Evolutionary conservation across 2,329 filamentous ascomycete species (phyloP).

Genomic region (Stemphylium beticola): DNA sequence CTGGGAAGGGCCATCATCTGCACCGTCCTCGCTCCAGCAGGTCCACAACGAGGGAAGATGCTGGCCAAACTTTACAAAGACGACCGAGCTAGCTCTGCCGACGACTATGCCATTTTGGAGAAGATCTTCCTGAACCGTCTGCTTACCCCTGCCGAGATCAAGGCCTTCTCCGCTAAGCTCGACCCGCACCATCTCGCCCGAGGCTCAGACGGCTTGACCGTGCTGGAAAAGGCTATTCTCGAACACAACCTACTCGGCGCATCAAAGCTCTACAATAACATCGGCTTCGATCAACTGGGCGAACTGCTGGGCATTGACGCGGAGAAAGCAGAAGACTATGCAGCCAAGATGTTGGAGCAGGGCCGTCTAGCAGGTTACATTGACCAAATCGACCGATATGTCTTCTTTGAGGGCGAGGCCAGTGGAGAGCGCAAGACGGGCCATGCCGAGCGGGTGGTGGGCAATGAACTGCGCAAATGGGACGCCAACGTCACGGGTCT

Average conservation of each 20-base stretch:
- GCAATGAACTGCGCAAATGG: conserved; percentile 81
- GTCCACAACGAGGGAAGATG: conserved; percentile 79
- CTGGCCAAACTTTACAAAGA: conserved; percentile 92
- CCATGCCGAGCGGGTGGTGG: conserved; percentile 64
- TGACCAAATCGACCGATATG: conserved; percentile 88
- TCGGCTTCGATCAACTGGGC: conserved; percentile 71
- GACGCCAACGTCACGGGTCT: conserved; percentile 85
- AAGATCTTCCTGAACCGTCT: conserved; percentile 97
- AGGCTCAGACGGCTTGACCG: conserved; percentile 89
- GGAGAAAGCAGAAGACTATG: conserved; percentile 87
- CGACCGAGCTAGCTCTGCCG: conserved; percentile 75
- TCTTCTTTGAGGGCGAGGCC: conserved; percentile 84
- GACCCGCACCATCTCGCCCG: conserved; percentile 87
- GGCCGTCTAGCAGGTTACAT: conserved; percentile 86
- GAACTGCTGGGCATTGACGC: conserved; percentile 77
- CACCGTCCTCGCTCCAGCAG: conserved; percentile 89
- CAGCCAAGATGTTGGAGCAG: conserved; percentile 95
- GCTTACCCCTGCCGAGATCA: conserved; percentile 80
- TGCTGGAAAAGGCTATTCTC: conserved; percentile 89
- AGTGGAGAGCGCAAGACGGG: conserved; percentile 71
- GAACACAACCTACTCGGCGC: conserved; percentile 94
- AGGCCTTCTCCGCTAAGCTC: conserved; percentile 80
- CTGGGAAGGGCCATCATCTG: conserved; percentile 89
- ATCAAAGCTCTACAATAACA: conserved; percentile 64
- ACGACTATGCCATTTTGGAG: conserved; percentile 87